phyloP scores from a whole-genome alignment of 495 filamentous ascomycete species.

The Geoglossum glabrum region DNA sequence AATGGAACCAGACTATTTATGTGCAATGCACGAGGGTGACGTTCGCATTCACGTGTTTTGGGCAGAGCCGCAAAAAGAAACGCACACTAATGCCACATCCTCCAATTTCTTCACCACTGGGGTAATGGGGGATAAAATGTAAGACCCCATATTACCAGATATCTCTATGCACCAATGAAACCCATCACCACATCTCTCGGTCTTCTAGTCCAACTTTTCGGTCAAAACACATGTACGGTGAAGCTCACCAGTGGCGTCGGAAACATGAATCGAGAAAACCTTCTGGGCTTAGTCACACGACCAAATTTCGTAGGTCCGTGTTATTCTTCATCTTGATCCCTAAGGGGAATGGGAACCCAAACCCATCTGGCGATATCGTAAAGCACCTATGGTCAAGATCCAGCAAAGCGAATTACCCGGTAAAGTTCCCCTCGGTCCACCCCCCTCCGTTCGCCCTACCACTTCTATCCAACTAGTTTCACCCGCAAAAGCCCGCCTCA shows the following conservation, averaged over 20 bases:
- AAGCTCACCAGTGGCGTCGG: neutral
- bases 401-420: neutral
- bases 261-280: neutral
- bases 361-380: neutral
- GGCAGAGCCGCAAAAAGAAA: conserved; percentile 1
- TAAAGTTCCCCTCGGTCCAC: neutral
- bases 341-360: neutral
- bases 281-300: neutral
- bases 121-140: too few species aligned
- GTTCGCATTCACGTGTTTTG: neutral
- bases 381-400: neutral
- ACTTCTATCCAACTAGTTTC: conserved; percentile 4
- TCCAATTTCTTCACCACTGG: too few species aligned
- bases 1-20: neutral
- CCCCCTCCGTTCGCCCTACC: neutral
- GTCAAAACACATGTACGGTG: neutral
- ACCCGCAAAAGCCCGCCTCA: conserved; percentile 11
- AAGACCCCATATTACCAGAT: too few species aligned
- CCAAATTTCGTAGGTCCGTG: neutral
- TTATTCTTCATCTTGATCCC: neutral
- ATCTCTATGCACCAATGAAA: too few species aligned
- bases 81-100: neutral
- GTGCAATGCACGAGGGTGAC: neutral
- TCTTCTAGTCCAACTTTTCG: too few species aligned
- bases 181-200: too few species aligned